Conservation (phyloP, 2,329 filamentous ascomycete species). For the Capronia coronata region DNA sequence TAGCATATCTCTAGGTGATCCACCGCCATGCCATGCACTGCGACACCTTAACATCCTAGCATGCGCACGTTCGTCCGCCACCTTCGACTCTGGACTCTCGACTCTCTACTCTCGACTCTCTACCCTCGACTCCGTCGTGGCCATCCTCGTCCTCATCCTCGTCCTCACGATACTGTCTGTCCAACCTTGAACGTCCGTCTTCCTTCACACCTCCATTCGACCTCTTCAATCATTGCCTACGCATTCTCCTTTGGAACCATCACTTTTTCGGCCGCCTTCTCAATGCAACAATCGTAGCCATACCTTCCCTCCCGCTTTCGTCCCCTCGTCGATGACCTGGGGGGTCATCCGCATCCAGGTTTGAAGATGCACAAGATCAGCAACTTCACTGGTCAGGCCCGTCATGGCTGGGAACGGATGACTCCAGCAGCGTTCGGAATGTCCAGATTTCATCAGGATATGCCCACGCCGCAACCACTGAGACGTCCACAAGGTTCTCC, state of each 20-base stretch:
- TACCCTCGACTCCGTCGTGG: background rate
- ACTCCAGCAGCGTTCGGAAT: slow-evolving; percentile 58
- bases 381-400: slow-evolving; percentile 60
- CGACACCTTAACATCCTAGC: background rate
- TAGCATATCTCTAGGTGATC: background rate
- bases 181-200: background rate
- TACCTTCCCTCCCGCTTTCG: slow-evolving; percentile 13
- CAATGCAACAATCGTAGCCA: slow-evolving; percentile 24
- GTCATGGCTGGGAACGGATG: slow-evolving; percentile 64
- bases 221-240: too few species aligned
- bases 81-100: background rate
- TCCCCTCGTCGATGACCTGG: slow-evolving; percentile 28
- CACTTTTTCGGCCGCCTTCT: slow-evolving; percentile 5
- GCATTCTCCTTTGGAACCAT: background rate
- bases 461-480: slow-evolving; percentile 45
- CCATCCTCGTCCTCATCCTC: background rate
- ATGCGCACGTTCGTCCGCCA: background rate
- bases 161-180: background rate
- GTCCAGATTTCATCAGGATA: slow-evolving; percentile 53
- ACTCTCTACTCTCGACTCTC: too few species aligned
- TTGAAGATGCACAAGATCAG: slow-evolving; percentile 63
- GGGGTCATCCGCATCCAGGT: slow-evolving; percentile 34
- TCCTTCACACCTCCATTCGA: background rate
- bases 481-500: slow-evolving; percentile 48
- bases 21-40: background rate